A percentile compares a stretch with the other conserved stretches of the same genome.
Conservation (phyloP, 768 basidiomycete genomes). For the Cystofilobasidium ferigula region DNA sequence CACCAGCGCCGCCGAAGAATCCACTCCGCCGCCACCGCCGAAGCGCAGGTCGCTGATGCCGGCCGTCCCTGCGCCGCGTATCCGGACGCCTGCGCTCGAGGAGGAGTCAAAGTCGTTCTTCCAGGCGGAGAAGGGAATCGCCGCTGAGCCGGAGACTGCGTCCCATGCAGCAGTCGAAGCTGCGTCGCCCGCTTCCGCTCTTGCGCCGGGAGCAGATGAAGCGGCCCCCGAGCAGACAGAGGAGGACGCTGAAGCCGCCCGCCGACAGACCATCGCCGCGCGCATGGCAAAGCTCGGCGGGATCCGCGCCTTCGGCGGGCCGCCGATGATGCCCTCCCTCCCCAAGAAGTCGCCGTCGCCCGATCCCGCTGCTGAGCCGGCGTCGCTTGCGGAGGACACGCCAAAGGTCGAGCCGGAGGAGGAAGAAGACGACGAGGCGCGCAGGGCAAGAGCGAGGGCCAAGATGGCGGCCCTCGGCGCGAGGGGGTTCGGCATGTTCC, state of each 20-base stretch:
- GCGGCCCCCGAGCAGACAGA: constrained; percentile 31
- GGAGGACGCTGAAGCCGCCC: constrained; percentile 42
- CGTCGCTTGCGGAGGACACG: background rate
- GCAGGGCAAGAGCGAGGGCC: constrained; percentile 16
- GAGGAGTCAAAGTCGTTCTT: constrained; percentile 31
- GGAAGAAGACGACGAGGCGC: constrained; percentile 21
- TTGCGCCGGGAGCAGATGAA: constrained; percentile 2
- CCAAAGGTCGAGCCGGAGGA: constrained; percentile 14
- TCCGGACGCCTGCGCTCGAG: background rate
- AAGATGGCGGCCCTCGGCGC: constrained; percentile 25
- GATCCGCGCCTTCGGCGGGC: constrained; percentile 39
- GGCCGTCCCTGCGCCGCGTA: background rate
- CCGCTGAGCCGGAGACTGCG: background rate
- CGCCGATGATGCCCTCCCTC: constrained; percentile 1
- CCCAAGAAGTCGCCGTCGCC: background rate
- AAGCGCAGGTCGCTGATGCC: constrained; percentile 1
- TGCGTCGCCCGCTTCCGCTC: background rate
- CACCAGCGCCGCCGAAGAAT: background rate
- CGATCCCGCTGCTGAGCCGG: background rate
- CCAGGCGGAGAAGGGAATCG: constrained; percentile 31
- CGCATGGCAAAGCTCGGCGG: constrained; percentile 90
- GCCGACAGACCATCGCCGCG: constrained; percentile 69
- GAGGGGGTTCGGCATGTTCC: constrained; percentile 14
- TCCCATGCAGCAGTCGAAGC: background rate
- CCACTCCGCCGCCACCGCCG: background rate